These are phyloP conservation scores for Amanita fuliginea DNA, from an alignment of 768 basidiomycete species.

Conservation along the genomic window DNA sequence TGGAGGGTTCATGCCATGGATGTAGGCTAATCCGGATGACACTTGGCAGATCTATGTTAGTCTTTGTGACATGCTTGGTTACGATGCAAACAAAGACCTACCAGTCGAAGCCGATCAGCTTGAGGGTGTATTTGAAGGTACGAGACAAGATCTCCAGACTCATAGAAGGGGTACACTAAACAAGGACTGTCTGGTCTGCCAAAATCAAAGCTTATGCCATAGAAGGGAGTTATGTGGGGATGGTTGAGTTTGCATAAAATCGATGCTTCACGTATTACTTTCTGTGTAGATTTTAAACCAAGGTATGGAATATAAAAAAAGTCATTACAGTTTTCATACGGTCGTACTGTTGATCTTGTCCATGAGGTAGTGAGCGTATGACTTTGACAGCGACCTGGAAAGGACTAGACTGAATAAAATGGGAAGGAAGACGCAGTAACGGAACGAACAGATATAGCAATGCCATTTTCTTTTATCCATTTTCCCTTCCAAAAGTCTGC, in stretches of 20 bases:
- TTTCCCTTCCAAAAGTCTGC: conserved; percentile 11
- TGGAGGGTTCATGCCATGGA: conserved; percentile 10
- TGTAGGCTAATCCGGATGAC: conserved; percentile 10
- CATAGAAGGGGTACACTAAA: conserved; percentile 11
- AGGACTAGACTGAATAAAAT: background rate
- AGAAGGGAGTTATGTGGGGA: conserved; percentile 10
- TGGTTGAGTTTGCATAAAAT: conserved; percentile 9
- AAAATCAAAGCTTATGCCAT: conserved; percentile 10
- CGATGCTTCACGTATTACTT: conserved; percentile 8
- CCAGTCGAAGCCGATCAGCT: conserved; percentile 6
- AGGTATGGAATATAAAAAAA: background rate
- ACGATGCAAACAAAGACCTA: background rate
- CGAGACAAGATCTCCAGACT: conserved; percentile 8
- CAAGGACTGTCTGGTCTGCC: conserved; percentile 7
- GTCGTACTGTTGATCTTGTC: background rate
- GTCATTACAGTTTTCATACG: background rate
- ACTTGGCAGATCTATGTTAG: conserved; percentile 8
- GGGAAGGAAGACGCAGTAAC: background rate
- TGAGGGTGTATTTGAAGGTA: conserved; percentile 8
- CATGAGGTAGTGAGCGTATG: background rate
- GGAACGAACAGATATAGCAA: background rate
- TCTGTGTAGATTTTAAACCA: conserved; percentile 1
- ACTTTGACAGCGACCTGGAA: conserved; percentile 4
- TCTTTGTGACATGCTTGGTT: background rate
- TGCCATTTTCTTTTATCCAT: background rate